phyloP scores from a whole-genome alignment of 192 early-diverging fungal species.

The Chytriomyces confervae region DNA sequence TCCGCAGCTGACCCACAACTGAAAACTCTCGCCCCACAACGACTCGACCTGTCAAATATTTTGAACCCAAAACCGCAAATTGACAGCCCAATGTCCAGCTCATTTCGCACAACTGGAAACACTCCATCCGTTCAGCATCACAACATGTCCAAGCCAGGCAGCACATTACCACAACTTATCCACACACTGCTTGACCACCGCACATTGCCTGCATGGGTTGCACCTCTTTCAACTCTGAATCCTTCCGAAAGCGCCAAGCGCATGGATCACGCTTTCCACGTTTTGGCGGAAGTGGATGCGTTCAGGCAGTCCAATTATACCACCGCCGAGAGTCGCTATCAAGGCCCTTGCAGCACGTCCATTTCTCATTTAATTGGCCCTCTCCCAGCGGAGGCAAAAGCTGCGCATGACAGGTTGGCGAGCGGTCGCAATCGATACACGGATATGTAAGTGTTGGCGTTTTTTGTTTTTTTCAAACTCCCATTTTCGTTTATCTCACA shows the following conservation, averaged over 20 bases:
- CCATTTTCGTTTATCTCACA: too few relatives aligned
- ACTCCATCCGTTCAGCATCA: neutral
- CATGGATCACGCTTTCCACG: constrained; percentile 11
- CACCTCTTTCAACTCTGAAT: neutral
- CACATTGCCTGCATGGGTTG: constrained; percentile 29
- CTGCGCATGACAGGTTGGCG: constrained; percentile 4
- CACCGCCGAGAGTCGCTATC: neutral
- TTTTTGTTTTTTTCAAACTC: too few relatives aligned
- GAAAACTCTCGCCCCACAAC: constrained; percentile 3
- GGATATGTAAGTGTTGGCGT: constrained; percentile 39
- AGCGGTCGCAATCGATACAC: constrained; percentile 49
- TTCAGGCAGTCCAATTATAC: neutral
- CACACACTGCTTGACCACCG: constrained; percentile 1
- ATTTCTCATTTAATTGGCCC: neutral
- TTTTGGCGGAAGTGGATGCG: constrained; percentile 22
- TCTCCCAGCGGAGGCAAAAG: neutral
- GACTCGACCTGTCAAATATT: constrained; percentile 12
- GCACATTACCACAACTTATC: constrained; percentile 4
- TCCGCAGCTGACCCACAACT: neutral
- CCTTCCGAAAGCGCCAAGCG: neutral
- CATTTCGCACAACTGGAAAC: neutral
- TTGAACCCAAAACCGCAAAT: neutral
- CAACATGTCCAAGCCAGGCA: constrained; percentile 21
- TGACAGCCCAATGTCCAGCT: neutral
- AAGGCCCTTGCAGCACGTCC: too few relatives aligned